phyloP scores from a whole-genome alignment of 495 filamentous ascomycete species.

The Physcia stellaris region DNA sequence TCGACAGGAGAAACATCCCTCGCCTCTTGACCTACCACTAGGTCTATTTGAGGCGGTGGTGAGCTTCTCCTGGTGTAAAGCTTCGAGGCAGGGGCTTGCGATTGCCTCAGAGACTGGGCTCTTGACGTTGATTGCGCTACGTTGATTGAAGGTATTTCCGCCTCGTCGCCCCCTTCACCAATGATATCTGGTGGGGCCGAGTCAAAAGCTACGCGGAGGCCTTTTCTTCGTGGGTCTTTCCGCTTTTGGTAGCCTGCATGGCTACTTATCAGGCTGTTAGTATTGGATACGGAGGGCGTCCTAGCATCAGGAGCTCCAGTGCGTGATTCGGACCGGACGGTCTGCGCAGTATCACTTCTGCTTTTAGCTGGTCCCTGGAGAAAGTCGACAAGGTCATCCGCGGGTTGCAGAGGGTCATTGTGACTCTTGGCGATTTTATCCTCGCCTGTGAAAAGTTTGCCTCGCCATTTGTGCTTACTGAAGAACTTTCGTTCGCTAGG shows the following conservation, averaged over 20 bases:
- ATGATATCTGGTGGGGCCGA: conserved; percentile 59
- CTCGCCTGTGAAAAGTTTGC: conserved; percentile 35
- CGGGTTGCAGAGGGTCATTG: conserved; percentile 15
- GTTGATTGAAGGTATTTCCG: conserved; percentile 51
- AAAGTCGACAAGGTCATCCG: conserved; percentile 35
- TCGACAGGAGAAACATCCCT: neutral
- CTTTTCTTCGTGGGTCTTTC: conserved; percentile 38
- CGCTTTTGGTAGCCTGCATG: conserved; percentile 5
- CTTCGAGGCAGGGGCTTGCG: too few species aligned
- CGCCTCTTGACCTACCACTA: neutral
- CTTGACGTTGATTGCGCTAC: too few species aligned
- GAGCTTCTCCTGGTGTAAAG: neutral
- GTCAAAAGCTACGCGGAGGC: conserved; percentile 57
- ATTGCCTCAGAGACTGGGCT: too few species aligned
- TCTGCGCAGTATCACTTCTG: too few species aligned
- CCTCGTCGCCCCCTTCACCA: conserved; percentile 78
- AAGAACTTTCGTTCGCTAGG: conserved; percentile 23
- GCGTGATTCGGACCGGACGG: too few species aligned
- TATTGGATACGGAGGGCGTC: too few species aligned
- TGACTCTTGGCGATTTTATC: conserved; percentile 16
- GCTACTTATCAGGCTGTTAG: too few species aligned
- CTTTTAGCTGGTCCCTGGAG: too few species aligned
- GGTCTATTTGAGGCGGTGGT: neutral
- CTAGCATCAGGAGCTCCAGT: too few species aligned
- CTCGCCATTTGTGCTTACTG: conserved; percentile 32